These are phyloP conservation scores for Pseudogymnoascus sp. DNA, from an alignment of 2,329 filamentous ascomycete species.

Conservation along the genomic window DNA sequence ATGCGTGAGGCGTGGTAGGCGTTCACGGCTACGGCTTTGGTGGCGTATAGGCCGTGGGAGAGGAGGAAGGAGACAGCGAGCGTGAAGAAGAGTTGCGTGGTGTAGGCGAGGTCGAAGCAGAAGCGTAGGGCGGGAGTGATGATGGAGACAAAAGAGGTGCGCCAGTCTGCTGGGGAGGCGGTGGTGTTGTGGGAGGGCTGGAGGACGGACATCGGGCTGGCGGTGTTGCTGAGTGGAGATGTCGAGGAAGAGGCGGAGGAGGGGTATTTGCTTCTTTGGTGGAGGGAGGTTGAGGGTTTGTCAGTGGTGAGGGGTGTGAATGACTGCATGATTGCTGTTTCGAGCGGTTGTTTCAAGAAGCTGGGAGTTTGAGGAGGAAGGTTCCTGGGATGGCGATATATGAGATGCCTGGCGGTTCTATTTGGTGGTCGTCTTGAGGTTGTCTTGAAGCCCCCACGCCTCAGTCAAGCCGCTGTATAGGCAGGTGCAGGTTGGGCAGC, in stretches of 20 bases:
- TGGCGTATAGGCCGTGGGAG: neutral
- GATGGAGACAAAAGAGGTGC: neutral
- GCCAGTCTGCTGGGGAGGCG: neutral
- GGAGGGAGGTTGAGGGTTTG: neutral
- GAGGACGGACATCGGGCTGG: neutral
- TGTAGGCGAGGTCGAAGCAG: neutral
- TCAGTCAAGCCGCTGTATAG: slow-evolving; percentile 1
- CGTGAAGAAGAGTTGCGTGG: neutral
- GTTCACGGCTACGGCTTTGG: neutral
- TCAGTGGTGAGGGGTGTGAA: neutral
- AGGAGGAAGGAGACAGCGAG: neutral
- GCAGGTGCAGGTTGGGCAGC: slow-evolving; percentile 5
- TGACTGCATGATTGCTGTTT: neutral
- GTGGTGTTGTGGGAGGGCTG: neutral
- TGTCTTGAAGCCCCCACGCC: neutral
- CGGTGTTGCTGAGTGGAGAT: neutral
- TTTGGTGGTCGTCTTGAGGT: neutral
- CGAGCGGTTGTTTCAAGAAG: neutral
- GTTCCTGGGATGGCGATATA: neutral
- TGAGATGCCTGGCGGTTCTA: neutral
- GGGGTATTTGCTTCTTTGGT: neutral
- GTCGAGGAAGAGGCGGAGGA: neutral
- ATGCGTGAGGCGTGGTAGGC: neutral
- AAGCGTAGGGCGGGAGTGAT: neutral
- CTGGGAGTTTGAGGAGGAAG: neutral